A percentile compares a stretch with the other conserved stretches of the same genome.
Conservation (phyloP, 768 basidiomycete genomes). For the Pleurotus cornucopiae region DNA sequence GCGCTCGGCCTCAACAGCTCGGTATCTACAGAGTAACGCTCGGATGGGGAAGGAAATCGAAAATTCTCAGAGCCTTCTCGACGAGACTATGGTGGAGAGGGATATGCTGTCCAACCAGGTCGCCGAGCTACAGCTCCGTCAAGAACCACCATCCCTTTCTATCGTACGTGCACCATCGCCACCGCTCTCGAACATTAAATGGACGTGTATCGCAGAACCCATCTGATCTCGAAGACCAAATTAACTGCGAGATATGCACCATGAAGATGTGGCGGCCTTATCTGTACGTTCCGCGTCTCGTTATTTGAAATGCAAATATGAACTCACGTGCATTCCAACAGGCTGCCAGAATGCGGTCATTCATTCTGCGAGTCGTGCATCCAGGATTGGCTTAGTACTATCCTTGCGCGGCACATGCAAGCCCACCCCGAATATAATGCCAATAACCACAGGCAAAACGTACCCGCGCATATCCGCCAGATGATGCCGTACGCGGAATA, state of each 20-base stretch:
- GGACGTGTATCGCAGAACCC: slow-evolving; percentile 26
- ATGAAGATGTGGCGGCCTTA: slow-evolving; percentile 63
- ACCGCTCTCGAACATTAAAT: neutral
- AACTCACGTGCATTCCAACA: slow-evolving; percentile 17
- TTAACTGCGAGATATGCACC: slow-evolving; percentile 65
- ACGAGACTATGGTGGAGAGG: neutral
- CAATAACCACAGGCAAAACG: slow-evolving; percentile 20
- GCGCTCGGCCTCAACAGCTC: neutral
- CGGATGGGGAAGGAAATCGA: slow-evolving; percentile 15
- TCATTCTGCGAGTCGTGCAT: slow-evolving; percentile 64
- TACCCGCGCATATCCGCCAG: slow-evolving; percentile 11
- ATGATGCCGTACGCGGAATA: slow-evolving; percentile 13
- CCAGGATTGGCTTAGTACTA: slow-evolving; percentile 48
- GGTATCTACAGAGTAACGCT: neutral
- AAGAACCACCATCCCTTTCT: slow-evolving; percentile 11
- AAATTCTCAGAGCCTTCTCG: slow-evolving; percentile 6
- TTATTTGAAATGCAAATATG: no score
- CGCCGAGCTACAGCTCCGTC: slow-evolving; percentile 20
- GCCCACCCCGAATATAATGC: slow-evolving; percentile 40
- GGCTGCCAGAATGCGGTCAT: slow-evolving; percentile 66
- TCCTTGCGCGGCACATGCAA: slow-evolving; percentile 43
- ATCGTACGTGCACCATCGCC: neutral
- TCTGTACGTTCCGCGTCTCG: slow-evolving; percentile 36
- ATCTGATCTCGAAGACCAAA: slow-evolving; percentile 45
- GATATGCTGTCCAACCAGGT: slow-evolving; percentile 19